Conservation (phyloP, 441 rosid species). For the Euphorbia celastroides region DNA sequence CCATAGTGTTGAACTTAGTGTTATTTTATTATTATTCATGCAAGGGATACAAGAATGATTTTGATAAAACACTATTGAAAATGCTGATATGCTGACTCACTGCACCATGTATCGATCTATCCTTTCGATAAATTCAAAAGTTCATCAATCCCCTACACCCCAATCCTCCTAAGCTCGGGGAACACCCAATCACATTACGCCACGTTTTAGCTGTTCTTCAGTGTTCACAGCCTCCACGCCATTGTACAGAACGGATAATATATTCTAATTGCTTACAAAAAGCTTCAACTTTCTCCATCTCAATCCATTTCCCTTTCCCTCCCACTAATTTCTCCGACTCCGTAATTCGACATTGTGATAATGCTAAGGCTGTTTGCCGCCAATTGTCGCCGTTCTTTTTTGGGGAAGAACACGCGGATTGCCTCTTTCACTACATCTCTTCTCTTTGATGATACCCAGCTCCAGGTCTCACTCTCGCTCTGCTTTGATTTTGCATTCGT, state of each 20-base stretch:
- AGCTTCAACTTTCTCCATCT: not conserved
- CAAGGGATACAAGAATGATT: too few relatives aligned
- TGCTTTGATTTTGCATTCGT: not conserved
- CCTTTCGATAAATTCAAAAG: not conserved
- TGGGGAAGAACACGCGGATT: conserved; percentile 22
- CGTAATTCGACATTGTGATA: not conserved
- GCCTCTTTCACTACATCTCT: conserved; percentile 60
- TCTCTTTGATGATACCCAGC: conserved; percentile 83
- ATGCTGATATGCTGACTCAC: not conserved
- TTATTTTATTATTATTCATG: too few relatives aligned
- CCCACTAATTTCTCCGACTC: too few relatives aligned
- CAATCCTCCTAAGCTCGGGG: not conserved
- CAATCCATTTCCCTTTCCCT: not conserved
- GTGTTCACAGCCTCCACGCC: not conserved
- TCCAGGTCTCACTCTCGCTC: conserved; percentile 47
- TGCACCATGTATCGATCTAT: not conserved
- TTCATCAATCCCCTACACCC: not conserved
- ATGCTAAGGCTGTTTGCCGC: conserved; percentile 20
- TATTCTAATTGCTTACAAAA: not conserved
- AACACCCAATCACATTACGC: not conserved
- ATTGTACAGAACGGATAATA: not conserved
- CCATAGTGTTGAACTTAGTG: too few relatives aligned
- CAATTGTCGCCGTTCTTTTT: conserved; percentile 30
- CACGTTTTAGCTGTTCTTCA: not conserved
- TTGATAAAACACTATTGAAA: not conserved